A percentile compares a stretch with the other conserved stretches of the same genome.
These are phyloP conservation scores for Fusarium kyushuense DNA, from an alignment of 2,329 filamentous ascomycete species.

Conservation along the genomic window DNA sequence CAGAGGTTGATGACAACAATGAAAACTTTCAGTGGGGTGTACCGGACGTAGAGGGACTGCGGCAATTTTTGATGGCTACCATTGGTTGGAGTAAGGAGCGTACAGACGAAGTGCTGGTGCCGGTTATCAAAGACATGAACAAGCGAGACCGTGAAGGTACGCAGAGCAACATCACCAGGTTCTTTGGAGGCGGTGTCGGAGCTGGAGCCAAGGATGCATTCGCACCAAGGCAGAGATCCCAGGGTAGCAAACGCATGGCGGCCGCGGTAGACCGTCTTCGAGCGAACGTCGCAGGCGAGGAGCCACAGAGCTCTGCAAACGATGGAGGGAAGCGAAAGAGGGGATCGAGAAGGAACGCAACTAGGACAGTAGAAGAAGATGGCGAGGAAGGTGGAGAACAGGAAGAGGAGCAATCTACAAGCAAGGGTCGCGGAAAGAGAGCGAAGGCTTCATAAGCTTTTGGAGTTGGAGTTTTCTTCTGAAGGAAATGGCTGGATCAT, in stretches of 20 bases:
- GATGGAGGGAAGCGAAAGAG: conserved; percentile 46
- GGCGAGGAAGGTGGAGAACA: conserved; percentile 31
- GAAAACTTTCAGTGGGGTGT: conserved; percentile 95
- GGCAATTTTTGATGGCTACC: conserved; percentile 87
- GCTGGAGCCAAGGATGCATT: conserved; percentile 75
- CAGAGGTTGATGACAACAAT: conserved; percentile 83
- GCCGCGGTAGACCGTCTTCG: conserved; percentile 78
- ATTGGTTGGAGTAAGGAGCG: conserved; percentile 93
- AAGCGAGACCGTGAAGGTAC: conserved; percentile 87
- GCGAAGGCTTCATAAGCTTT: conserved; percentile 32
- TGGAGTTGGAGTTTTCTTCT: background rate
- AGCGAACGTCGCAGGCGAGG: conserved; percentile 48
- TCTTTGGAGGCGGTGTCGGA: conserved; percentile 81
- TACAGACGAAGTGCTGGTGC: conserved; percentile 95
- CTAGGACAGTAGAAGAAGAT: conserved; percentile 30
- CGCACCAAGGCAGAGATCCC: conserved; percentile 73
- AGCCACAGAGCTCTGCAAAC: conserved; percentile 3
- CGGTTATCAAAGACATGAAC: conserved; percentile 97
- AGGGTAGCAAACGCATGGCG: conserved; percentile 79
- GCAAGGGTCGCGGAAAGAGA: conserved; percentile 35
- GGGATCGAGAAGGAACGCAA: conserved; percentile 29
- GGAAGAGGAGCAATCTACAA: conserved; percentile 13
- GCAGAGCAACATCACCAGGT: conserved; percentile 95
- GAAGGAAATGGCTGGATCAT: background rate
- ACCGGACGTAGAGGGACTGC: conserved; percentile 87